These are phyloP conservation scores for Colletotrichum graminicola DNA, from an alignment of 2,329 filamentous ascomycete genomes.

Conservation along the genomic window DNA sequence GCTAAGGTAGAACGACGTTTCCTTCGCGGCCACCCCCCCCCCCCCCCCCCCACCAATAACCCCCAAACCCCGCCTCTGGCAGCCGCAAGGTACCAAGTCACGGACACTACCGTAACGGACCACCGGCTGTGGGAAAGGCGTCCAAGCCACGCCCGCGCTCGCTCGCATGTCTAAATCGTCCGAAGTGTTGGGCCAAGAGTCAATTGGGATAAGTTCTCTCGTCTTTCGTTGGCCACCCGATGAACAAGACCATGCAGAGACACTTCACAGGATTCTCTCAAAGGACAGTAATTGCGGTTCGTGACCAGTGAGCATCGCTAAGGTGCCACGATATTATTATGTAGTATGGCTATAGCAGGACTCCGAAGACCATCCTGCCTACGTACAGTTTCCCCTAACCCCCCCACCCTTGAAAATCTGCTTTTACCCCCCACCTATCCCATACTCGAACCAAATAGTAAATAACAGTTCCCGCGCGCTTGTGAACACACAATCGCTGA, in stretches of 20 bases:
- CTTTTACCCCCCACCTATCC: conserved; percentile 24
- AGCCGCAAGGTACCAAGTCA: not conserved
- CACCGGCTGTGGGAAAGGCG: conserved; percentile 12
- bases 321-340: conserved; percentile 34
- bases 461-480: conserved; percentile 25
- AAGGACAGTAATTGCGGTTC: not conserved
- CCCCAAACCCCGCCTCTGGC: conserved; percentile 5
- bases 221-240: not conserved
- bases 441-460: conserved; percentile 17
- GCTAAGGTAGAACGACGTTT: too few species aligned
- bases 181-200: conserved; percentile 6
- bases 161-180: conserved; percentile 22
- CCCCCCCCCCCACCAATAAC: not conserved
- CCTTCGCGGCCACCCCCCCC: not conserved
- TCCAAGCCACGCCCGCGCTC: conserved; percentile 15
- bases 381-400: conserved; percentile 18
- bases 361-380: conserved; percentile 16
- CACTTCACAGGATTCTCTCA: not conserved
- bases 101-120: not conserved
- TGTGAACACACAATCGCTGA: conserved; percentile 13
- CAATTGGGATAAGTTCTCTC: not conserved
- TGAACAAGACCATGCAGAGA: not conserved
- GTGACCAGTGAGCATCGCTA: conserved; percentile 29
- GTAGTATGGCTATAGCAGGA: conserved; percentile 28
- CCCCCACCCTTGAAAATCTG: conserved; percentile 16